Evolutionary conservation across 176 grass and related monocot species (phyloP).

Genomic region (Oryza glaberrima): DNA sequence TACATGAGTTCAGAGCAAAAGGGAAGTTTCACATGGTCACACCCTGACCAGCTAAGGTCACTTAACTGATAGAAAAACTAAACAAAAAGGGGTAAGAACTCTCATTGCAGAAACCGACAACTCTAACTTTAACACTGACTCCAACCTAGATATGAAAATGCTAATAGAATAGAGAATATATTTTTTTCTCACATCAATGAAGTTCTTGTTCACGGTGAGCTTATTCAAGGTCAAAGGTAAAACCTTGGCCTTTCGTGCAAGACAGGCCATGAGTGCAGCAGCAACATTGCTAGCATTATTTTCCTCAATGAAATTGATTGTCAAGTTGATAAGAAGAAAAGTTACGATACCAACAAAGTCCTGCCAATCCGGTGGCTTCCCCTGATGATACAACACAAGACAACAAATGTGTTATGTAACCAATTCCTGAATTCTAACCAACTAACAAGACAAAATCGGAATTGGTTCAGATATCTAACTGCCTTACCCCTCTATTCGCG

Average conservation of each 20-base stretch:
- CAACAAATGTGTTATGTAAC: not conserved
- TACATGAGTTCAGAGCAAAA: no score
- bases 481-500: conserved; percentile 68
- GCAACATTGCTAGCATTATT: conserved; percentile 78
- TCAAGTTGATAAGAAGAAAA: conserved; percentile 72
- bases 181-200: conserved; percentile 51
- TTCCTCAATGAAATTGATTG: conserved; percentile 77
- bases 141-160: not conserved
- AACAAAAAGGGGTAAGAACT: no score
- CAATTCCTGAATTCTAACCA: not conserved
- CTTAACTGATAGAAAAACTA: no score
- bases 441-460: not conserved
- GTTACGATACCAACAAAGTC: conserved; percentile 80
- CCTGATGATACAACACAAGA: conserved; percentile 43
- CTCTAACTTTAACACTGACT: no score
- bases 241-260: conserved; percentile 79
- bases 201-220: conserved; percentile 71
- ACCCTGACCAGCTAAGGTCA: no score
- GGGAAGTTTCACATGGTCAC: no score
- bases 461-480: not conserved
- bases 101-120: no score
- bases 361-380: conserved; percentile 83
- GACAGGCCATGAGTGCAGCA: conserved; percentile 73
- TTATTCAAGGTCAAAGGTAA: conserved; percentile 60
- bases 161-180: not conserved